Evolutionary conservation across 148 eudicot species (phyloP).

Genomic region (Arctostaphylos glauca): DNA sequence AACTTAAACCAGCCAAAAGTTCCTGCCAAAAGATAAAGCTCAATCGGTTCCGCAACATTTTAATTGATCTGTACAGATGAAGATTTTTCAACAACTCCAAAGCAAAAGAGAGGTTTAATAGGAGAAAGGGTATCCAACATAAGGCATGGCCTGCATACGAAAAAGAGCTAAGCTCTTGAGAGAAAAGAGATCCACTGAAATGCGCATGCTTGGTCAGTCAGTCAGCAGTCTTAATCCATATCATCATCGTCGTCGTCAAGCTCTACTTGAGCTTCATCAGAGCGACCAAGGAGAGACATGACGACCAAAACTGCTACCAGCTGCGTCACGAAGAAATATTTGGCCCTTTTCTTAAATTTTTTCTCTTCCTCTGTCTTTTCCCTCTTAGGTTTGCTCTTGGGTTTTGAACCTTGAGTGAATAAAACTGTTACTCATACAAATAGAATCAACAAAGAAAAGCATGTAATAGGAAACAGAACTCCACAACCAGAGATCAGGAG

Average conservation of each 20-base stretch:
- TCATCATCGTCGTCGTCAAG: conserved; percentile 55
- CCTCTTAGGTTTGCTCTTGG: conserved; percentile 68
- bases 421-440: background rate
- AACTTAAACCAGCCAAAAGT: background rate
- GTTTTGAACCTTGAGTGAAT: conserved; percentile 62
- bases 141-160: background rate
- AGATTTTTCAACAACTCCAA: background rate
- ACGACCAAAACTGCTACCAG: conserved; percentile 62
- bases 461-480: background rate
- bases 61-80: background rate
- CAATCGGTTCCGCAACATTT: background rate
- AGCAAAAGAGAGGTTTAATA: background rate
- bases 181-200: background rate
- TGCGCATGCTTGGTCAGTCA: conserved; percentile 10
- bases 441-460: background rate
- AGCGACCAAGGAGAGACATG: conserved; percentile 64
- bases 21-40: background rate
- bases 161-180: background rate
- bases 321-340: conserved; percentile 79
- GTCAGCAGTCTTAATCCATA: conserved; percentile 29
- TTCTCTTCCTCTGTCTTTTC: conserved; percentile 84
- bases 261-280: conserved; percentile 54
- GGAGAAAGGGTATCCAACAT: background rate
- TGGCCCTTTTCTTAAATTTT: conserved; percentile 70
- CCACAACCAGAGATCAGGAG: background rate